A percentile compares a stretch with the other conserved stretches of the same genome.
phyloP scores from a whole-genome alignment of 352 stramenopile species.

The Phytopythium vexans region DNA sequence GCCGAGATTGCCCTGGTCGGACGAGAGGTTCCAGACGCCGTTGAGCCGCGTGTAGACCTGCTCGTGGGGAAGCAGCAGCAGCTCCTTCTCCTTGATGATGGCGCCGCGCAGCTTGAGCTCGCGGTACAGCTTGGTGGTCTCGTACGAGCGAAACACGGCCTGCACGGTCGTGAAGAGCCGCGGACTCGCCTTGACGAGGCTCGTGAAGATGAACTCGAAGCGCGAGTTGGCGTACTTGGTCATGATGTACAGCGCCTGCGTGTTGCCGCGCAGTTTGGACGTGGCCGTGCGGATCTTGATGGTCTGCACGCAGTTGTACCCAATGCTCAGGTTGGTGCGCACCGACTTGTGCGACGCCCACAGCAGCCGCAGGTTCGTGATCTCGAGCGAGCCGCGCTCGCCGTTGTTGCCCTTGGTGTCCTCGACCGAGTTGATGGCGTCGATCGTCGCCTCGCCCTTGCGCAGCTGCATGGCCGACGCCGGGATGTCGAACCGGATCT shows the following conservation, averaged over 20 bases:
- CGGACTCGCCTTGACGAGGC: slow-evolving; percentile 88
- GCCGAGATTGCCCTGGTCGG: slow-evolving; percentile 91
- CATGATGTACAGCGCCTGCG: slow-evolving; percentile 91
- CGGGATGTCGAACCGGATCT: slow-evolving; percentile 89
- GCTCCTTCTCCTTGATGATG: slow-evolving; percentile 89
- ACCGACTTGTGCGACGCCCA: slow-evolving; percentile 89
- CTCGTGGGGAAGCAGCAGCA: slow-evolving; percentile 86
- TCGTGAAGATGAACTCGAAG: slow-evolving; percentile 96
- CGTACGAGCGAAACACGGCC: slow-evolving; percentile 90
- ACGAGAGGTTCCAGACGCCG: slow-evolving; percentile 91
- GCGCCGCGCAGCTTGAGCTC: slow-evolving; percentile 91
- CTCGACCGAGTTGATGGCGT: slow-evolving; percentile 93
- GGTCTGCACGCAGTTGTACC: slow-evolving; percentile 79
- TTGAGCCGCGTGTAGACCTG: slow-evolving; percentile 86
- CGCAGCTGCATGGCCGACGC: slow-evolving; percentile 57
- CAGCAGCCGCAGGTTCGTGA: slow-evolving; percentile 91
- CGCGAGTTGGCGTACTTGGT: slow-evolving; percentile 83
- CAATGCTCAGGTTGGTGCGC: slow-evolving; percentile 85
- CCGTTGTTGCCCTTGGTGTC: slow-evolving; percentile 95
- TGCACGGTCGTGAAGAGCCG: slow-evolving; percentile 92
- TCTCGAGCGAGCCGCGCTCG: slow-evolving; percentile 81
- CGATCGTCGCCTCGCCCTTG: slow-evolving; percentile 81
- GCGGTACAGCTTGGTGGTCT: slow-evolving; percentile 91
- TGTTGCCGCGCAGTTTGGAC: slow-evolving; percentile 88
- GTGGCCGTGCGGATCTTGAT: slow-evolving; percentile 89